Evolutionary conservation across 768 basidiomycete genomes (phyloP).

Genomic region (Pisolithus marmoratus): DNA sequence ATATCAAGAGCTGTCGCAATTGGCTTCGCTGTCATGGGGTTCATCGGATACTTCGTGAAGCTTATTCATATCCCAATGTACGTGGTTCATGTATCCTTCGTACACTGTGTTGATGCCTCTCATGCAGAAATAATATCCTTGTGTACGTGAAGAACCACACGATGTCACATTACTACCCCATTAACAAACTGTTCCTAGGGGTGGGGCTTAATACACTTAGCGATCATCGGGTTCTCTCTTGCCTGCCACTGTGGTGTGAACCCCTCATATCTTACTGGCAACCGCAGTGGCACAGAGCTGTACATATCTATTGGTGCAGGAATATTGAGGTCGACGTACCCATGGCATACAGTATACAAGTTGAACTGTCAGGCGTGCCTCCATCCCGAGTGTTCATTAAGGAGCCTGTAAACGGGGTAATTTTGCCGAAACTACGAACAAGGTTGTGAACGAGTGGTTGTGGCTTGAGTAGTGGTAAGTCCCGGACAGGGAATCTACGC

Average conservation of each 20-base stretch:
- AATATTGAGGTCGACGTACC: too few species aligned
- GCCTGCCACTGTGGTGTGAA: slow-evolving; percentile 4
- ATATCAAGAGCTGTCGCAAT: slow-evolving; percentile 96
- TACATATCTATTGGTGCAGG: too few species aligned
- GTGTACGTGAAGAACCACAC: slow-evolving; percentile 60
- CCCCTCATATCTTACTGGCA: slow-evolving; percentile 9
- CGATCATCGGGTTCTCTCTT: slow-evolving; percentile 3
- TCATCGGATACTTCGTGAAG: slow-evolving; percentile 98
- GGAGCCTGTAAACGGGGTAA: too few species aligned
- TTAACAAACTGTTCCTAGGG: slow-evolving; percentile 37
- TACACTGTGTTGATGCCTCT: slow-evolving; percentile 5
- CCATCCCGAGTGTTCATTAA: too few species aligned
- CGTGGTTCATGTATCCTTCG: slow-evolving; percentile 31
- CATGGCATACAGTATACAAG: too few species aligned
- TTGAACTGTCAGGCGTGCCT: too few species aligned
- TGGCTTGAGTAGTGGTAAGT: too few species aligned
- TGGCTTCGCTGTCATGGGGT: slow-evolving; percentile 98
- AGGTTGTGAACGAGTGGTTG: too few species aligned
- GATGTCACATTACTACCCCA: slow-evolving; percentile 20
- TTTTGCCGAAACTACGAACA: too few species aligned
- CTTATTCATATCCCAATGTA: slow-evolving; percentile 98
- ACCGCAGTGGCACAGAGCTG: neutral
- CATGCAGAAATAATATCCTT: slow-evolving; percentile 86
- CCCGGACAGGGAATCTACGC: too few species aligned
- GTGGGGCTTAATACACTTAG: slow-evolving; percentile 57